Base-by-base conservation (phyloP, 805 yeast genomes). In the Zygosaccharomyces lentus region DNA sequence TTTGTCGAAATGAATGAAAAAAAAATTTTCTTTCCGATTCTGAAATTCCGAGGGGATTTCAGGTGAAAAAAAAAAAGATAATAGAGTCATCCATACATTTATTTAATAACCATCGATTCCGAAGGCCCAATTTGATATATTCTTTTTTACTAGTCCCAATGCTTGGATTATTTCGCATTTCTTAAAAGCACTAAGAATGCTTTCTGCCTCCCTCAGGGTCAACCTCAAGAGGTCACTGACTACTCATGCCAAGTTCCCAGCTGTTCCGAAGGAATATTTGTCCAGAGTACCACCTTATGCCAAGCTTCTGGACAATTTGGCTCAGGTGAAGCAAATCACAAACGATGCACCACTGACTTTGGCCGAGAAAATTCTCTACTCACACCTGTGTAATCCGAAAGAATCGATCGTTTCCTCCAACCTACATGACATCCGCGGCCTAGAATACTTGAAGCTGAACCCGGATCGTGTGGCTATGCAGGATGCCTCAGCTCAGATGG, bases 401-500 rank as follows among this genome's bases (percentile, higher is more conserved):
- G 95, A 86, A 60, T 72, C 82, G n/a, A 77, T 87, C 53, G 78
- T 74, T 52, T 71, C 74, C 13, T 75, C 79, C 9, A 68, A 72
- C 45, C 63, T 78, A 13, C 59, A 71, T 43, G 76, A 77, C 55
- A 70, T 84, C 52, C 81, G 99, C 71, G 99, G 99, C 56, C 74
- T 82, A 41, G 81, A 90, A 43, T 93, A 93, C 71, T 77, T 93
- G 67, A 93, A 93, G 74, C 77, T 93, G 59, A 81, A 86, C 66
- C 99, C 99, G 19, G 99, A 93, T 66, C 81, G 99, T 67, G 98
- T 93, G 39, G 99, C 99, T 23, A 91, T 95, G 95, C 99, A 93
- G 75, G 99, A 93, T 75, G 99, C 99, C n/a, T 87, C 96, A 26
- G 99, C 99, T 15, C 99, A 93, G 72, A 93, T 91, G 87, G 99